Conservation (phyloP, 768 basidiomycete genomes). For the Melanogaster broomeanus region DNA sequence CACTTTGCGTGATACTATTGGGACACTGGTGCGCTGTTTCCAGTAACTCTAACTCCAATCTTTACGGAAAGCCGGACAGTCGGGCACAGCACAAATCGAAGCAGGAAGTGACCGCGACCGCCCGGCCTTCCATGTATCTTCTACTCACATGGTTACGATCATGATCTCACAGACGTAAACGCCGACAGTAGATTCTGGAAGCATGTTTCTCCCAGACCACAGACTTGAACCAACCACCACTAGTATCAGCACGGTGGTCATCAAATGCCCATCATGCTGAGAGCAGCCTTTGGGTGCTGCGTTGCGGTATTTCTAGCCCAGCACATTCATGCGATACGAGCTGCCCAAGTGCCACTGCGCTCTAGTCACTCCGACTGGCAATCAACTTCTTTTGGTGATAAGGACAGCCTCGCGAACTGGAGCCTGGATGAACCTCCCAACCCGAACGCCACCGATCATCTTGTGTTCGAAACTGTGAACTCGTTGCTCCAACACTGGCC, state of each 20-base stretch:
- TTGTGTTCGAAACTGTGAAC: constrained; percentile 37
- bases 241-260: not conserved
- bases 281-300: not conserved
- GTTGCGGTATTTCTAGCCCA: not conserved
- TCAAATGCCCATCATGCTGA: not conserved
- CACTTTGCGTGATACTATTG: too few relatives aligned
- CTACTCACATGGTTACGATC: too few relatives aligned
- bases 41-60: too few relatives aligned
- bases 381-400: not conserved
- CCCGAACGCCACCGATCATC: constrained; percentile 31
- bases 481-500: constrained; percentile 41
- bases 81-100: too few relatives aligned
- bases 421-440: constrained; percentile 19
- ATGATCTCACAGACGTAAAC: too few relatives aligned
- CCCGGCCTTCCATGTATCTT: too few relatives aligned
- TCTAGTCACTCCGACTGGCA: not conserved
- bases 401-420: constrained; percentile 12
- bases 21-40: too few relatives aligned
- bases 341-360: constrained; percentile 1
- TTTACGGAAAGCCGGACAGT: too few relatives aligned
- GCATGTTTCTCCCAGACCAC: too few relatives aligned
- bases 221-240: not conserved
- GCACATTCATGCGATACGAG: not conserved
- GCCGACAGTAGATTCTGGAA: too few relatives aligned
- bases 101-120: too few relatives aligned